A percentile compares a stretch with the other conserved stretches of the same genome.
Evolutionary conservation across 345 rosid genomes (phyloP).

Genomic region (Luvunga scandens): DNA sequence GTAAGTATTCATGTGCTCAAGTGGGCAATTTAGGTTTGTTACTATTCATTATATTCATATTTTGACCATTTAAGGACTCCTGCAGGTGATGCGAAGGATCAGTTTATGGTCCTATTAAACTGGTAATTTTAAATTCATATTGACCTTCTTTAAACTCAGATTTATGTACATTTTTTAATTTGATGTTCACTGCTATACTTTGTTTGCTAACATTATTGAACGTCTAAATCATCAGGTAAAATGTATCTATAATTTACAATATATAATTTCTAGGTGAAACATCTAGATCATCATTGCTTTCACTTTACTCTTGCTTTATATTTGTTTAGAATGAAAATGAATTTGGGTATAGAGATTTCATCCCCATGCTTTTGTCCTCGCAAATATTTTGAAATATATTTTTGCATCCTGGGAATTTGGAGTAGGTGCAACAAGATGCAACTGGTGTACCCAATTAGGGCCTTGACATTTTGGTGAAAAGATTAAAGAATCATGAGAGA

Average conservation of each 20-base stretch:
- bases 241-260: neutral
- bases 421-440: neutral
- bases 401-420: neutral
- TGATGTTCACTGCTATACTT: neutral
- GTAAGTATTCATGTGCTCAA: neutral
- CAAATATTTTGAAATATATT: neutral
- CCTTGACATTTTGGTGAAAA: neutral
- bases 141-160: neutral
- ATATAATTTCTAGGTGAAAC: conserved; percentile 2
- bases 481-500: neutral
- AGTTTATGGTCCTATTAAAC: neutral
- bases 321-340: neutral
- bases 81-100: conserved; percentile 10
- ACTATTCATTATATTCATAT: neutral
- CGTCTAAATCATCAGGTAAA: neutral
- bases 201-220: neutral
- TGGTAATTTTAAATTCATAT: neutral
- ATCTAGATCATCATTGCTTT: conserved; percentile 1
- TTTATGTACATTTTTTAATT: neutral
- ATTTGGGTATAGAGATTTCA: neutral
- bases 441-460: too few species aligned
- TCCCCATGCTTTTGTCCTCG: neutral
- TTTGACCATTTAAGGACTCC: neutral
- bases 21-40: conserved; percentile 7
- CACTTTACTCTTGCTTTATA: neutral